Conservation (phyloP, 192 early-diverging fungal genomes). For the Coemansia sp. region DNA sequence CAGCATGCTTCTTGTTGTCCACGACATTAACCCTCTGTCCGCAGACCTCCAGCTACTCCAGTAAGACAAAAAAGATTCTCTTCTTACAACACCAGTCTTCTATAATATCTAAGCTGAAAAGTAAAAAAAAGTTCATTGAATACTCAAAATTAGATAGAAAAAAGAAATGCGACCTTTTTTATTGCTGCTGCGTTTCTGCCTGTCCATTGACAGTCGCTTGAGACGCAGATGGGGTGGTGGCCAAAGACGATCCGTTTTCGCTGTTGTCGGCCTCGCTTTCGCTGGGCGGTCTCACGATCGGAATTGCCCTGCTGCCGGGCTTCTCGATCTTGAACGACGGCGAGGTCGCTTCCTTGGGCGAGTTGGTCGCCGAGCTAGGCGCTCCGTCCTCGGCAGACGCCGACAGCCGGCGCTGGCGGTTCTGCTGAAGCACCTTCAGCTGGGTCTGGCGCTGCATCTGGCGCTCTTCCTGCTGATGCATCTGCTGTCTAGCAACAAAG, state of each 20-base stretch:
- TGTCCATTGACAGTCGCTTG: slow-evolving; percentile 2
- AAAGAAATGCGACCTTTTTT: background rate
- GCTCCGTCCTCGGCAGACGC: slow-evolving; percentile 33
- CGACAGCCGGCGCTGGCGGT: slow-evolving; percentile 55
- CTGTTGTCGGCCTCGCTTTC: slow-evolving; percentile 11
- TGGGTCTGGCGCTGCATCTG: slow-evolving; percentile 52
- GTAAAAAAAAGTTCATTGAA: background rate
- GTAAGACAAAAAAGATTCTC: background rate
- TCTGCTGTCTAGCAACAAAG: slow-evolving; percentile 65
- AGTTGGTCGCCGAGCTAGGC: slow-evolving; percentile 7
- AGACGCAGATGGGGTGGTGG: slow-evolving; percentile 12
- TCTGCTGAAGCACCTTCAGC: slow-evolving; percentile 54
- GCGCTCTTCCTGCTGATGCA: slow-evolving; percentile 51
- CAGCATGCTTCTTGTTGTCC: slow-evolving; percentile 38
- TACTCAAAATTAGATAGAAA: background rate
- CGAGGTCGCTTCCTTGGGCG: background rate
- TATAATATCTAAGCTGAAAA: too few relatives aligned
- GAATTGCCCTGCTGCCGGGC: slow-evolving; percentile 50
- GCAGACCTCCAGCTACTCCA: slow-evolving; percentile 14
- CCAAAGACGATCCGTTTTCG: background rate
- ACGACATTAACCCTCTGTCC: slow-evolving; percentile 34
- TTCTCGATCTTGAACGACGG: slow-evolving; percentile 45
- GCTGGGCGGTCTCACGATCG: slow-evolving; percentile 43
- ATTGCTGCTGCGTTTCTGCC: slow-evolving; percentile 1
- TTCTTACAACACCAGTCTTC: too few relatives aligned